These are phyloP conservation scores for Zasmidium citrigriseum DNA, from an alignment of 2,329 filamentous ascomycete species.

Conservation along the genomic window DNA sequence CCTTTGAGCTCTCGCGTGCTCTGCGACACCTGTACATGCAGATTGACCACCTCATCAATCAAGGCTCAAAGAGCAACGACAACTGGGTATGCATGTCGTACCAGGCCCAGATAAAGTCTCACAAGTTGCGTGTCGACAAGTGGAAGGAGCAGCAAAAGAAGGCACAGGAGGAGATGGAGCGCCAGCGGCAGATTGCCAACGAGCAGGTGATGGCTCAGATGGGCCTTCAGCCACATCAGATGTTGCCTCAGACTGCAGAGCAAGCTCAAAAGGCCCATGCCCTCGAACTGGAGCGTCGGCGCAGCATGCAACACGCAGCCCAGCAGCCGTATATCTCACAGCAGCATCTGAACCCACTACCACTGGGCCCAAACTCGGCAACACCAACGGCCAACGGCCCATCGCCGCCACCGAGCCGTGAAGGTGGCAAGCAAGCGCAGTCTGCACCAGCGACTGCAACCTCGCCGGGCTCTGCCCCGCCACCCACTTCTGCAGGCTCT, in stretches of 20 bases:
- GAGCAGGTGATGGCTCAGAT: conserved; percentile 26
- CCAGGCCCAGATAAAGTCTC: conserved; percentile 32
- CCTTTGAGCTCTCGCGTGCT: conserved; percentile 26
- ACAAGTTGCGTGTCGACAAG: conserved; percentile 25
- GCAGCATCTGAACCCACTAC: conserved; percentile 26
- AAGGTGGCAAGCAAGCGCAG: neutral
- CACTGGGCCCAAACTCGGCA: conserved; percentile 14
- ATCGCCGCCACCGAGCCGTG: conserved; percentile 9
- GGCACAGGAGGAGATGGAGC: conserved; percentile 23
- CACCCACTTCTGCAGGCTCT: conserved; percentile 2
- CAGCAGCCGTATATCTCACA: conserved; percentile 24
- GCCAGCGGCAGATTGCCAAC: conserved; percentile 24
- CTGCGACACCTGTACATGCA: conserved; percentile 35
- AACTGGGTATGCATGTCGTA: conserved; percentile 35
- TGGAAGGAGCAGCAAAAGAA: conserved; percentile 25
- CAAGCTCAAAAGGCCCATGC: conserved; percentile 23
- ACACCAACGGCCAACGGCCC: conserved; percentile 6
- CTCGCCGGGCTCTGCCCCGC: conserved; percentile 6
- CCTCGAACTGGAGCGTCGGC: conserved; percentile 25
- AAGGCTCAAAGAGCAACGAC: conserved; percentile 21
- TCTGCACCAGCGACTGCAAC: neutral
- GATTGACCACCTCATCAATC: conserved; percentile 37
- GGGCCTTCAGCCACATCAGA: conserved; percentile 14
- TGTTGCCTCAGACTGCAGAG: conserved; percentile 2
- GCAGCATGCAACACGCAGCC: conserved; percentile 23